Evolutionary conservation across 2,329 filamentous ascomycete species (phyloP), one percentile per base, ranked within the genome.

Genomic region (Paramyrothecium roridum): DNA sequence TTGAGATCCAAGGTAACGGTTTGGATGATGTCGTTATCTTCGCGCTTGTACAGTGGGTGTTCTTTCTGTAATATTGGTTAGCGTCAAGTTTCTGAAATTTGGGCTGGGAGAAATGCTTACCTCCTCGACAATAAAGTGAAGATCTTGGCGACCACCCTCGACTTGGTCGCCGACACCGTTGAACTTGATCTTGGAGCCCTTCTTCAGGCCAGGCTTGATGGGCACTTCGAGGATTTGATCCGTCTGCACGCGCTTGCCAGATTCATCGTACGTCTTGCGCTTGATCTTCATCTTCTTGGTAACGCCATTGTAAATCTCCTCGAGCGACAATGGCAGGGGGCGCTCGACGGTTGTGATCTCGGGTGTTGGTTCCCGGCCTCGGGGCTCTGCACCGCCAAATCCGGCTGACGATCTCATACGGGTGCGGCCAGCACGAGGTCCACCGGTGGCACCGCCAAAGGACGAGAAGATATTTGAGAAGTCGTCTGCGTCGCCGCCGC

Each of bases 261-360:
- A 87, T 20, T 87, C 80, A 71, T 99, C 95, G 70, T 91, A 98
- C 19, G 89, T 92, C 84, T 98, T 98, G 67, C 93, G 85, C 80
- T 96, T 97, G 61, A 98, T 96, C 78, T 95, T 96, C 82, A 99
- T 91, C 81, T 96, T 97, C 84, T 99, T 99, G 50, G 89, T 91
- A 37, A 86, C 85, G 45, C 95, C 95, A 23, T 82, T 87, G 77
- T 85, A 98, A 58, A 98, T 76, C 67, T 99, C 95, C 72, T 99
- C 95, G 34, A 99, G 77, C 2, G 89, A 85, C 21, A 99, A 78
- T 3, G 87, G 85, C 59, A 99, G 73, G 48, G 89, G 86, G 66
- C 90, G 88, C 75, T 98, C 93, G 12, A 98, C 88, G 1, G 96
- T 93, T 1, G 92, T 92, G 19, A 96, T 90, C 70, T 98, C 93